These are phyloP conservation scores for Tolypocladium capitatum DNA, from an alignment of 2,329 filamentous ascomycete genomes.

Conservation along the genomic window DNA sequence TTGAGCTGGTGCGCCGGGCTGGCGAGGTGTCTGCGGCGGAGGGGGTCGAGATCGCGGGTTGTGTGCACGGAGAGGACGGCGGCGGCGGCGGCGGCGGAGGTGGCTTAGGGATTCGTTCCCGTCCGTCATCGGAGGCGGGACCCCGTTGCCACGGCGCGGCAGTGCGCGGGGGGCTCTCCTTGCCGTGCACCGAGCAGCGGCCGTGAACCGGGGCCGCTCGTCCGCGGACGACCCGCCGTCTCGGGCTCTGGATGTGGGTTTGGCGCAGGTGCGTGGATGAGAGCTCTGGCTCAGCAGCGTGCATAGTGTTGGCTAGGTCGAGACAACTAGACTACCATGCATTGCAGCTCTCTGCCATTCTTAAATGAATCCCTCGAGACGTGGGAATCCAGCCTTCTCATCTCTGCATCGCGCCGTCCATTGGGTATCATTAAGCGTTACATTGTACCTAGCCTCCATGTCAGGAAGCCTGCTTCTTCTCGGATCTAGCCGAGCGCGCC, in stretches of 20 bases:
- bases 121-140: no score
- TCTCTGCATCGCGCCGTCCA: not conserved
- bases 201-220: no score
- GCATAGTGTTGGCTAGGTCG: not conserved
- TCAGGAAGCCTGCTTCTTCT: conserved; percentile 9
- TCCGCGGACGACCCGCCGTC: no score
- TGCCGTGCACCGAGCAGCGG: no score
- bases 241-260: no score
- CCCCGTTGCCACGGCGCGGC: no score
- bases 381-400: not conserved
- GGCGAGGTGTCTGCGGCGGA: conserved; percentile 12
- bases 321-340: not conserved
- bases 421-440: not conserved
- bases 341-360: not conserved
- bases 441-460: not conserved
- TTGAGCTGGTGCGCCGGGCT: conserved; percentile 21
- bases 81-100: no score
- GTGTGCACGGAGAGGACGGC: conserved; percentile 12
- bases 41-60: conserved; percentile 7
- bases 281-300: conserved; percentile 25
- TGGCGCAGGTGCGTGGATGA: not conserved
- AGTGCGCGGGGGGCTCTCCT: no score
- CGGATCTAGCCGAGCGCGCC: conserved; percentile 20
- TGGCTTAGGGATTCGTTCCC: no score
- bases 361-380: not conserved